phyloP scores from a whole-genome alignment of 805 yeast species.

The Saccharomycopsis sp. region DNA sequence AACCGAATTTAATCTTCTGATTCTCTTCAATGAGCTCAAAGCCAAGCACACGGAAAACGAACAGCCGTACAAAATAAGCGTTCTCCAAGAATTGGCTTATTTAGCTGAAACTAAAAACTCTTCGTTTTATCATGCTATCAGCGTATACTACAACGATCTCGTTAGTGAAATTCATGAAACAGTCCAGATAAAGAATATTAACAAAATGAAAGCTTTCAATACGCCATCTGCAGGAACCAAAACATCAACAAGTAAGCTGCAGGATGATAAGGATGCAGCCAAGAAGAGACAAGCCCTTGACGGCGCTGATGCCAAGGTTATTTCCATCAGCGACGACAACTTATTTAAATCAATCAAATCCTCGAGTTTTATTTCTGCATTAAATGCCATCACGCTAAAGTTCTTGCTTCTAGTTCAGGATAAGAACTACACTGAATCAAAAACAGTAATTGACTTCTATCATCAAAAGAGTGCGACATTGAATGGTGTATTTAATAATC shows the following conservation, averaged over 20 bases:
- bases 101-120: constrained; percentile 4
- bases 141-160: constrained; percentile 6
- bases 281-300: background rate
- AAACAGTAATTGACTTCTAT: constrained; percentile 6
- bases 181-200: background rate
- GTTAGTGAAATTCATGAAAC: background rate
- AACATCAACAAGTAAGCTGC: background rate
- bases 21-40: constrained; percentile 12
- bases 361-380: background rate
- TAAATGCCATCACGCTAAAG: constrained; percentile 7
- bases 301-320: background rate
- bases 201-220: background rate
- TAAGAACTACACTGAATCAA: constrained; percentile 13
- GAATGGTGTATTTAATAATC: background rate
- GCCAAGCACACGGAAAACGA: background rate
- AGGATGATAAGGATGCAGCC: background rate
- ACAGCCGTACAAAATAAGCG: constrained; percentile 9
- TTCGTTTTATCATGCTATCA: constrained; percentile 7
- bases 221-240: background rate
- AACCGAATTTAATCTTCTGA: constrained; percentile 4
- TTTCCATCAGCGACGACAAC: background rate
- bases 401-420: constrained; percentile 14
- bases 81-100: constrained; percentile 16
- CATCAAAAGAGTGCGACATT: background rate
- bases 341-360: background rate